A percentile compares a stretch with the other conserved stretches of the same genome.
Conservation (phyloP, 177 flowering plant genomes). For the Vitis hybrid region DNA sequence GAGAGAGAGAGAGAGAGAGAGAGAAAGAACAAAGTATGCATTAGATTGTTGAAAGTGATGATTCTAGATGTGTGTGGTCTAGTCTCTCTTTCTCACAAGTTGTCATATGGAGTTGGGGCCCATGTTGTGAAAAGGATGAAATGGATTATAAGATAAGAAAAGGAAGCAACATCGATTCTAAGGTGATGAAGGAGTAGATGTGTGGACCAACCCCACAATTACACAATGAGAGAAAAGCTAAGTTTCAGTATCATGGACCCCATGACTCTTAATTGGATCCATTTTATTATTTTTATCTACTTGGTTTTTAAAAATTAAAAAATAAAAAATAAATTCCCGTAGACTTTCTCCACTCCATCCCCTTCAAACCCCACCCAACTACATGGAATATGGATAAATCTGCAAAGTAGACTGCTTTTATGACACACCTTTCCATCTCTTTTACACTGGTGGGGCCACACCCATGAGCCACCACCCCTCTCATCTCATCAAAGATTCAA, state of each 20-base stretch:
- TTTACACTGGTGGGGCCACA: neutral
- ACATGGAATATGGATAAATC: constrained; percentile 15
- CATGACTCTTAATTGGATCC: constrained; percentile 15
- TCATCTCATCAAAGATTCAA: constrained; percentile 11
- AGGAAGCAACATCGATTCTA: constrained; percentile 2
- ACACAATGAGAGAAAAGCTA: constrained; percentile 4
- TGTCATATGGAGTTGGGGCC: neutral
- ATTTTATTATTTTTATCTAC: neutral
- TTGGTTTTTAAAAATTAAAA: neutral
- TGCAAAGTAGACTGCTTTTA: constrained; percentile 12
- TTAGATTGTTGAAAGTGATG: neutral
- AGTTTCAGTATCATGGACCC: constrained; percentile 8
- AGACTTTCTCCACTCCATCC: constrained; percentile 12
- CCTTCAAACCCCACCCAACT: constrained; percentile 17
- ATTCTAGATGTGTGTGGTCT: neutral
- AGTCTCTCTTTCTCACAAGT: constrained; percentile 2
- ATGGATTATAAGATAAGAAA: constrained; percentile 1
- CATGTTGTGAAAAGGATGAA: neutral
- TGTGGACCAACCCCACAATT: constrained; percentile 4
- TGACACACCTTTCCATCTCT: constrained; percentile 17
- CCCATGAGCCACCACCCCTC: neutral
- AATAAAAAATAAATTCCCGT: too few relatives aligned
- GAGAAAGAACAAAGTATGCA: too few relatives aligned
- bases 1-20: too few relatives aligned
- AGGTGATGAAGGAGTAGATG: neutral